Base-by-base conservation (phyloP, 345 rosid genomes). In the Cardiospermum halicacabum region DNA sequence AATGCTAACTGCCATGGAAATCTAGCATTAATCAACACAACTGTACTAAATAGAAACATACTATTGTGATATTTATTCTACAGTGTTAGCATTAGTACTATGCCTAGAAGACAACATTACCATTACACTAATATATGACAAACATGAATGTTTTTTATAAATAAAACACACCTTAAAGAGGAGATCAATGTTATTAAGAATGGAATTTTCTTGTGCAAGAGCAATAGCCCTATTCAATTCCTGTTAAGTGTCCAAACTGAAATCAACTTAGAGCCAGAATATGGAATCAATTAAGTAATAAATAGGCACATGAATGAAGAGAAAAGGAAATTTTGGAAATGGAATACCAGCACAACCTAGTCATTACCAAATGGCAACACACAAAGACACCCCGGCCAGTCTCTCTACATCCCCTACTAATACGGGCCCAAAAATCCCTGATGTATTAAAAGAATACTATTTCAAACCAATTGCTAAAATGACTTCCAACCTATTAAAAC, bases 121-220 rank as follows among this genome's bases (percentile, higher is more conserved):
- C 31, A 39, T 36, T 31, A 40, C 9, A 61, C 4, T 22, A 32
- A 27, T 32, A n/a, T n/a, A 36, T 62, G 42, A 12, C 1, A 6
- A 25, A 64, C 28, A 7, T 25, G 60, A 27, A 58, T 1, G 56
- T 59, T 56, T n/a, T 19, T 16, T 3, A 54, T 36, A 62, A 56
- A 56, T 30, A 26, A 59, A 19, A 49, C 54, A 58, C 62, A 94
- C 99, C 97, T 90, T 97, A 11, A 96, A 90, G 39, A 90, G 87
- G 75, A 90, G 88, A 76, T 93, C 90, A 40, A 90, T 88, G 66
- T 96, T 79, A 77, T 80, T 85, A 65, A 90, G 90, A 56, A 90
- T 73, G 73, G 96, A 97, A 80, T 94, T 94, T 65, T 96, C 97
- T 82, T 85, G 81, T 3, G 99, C 99, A 22, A 94, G 91, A 22